Evolutionary conservation across 768 basidiomycete species (phyloP).

Genomic region (Suillus fuscotomentosus): DNA sequence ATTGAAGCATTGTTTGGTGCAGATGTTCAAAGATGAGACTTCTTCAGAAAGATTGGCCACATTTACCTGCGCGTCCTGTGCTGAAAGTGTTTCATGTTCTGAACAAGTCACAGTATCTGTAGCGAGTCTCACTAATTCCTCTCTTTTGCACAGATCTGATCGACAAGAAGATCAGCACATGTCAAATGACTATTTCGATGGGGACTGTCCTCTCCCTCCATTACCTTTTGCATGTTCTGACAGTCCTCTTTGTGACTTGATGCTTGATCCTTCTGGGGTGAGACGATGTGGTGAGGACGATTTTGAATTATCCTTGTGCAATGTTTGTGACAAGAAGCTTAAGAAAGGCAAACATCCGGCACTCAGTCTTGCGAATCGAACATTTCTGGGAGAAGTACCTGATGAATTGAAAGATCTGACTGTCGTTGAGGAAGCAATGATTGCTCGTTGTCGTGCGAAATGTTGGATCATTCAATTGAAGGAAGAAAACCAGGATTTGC

Average conservation of each 20-base stretch:
- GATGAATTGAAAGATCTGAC: conserved; percentile 29
- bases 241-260: neutral
- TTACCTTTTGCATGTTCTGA: neutral
- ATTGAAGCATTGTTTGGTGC: neutral
- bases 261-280: neutral
- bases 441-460: conserved; percentile 35
- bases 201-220: neutral
- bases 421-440: conserved; percentile 40
- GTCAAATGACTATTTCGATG: neutral
- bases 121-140: neutral
- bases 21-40: neutral
- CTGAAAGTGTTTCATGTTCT: neutral
- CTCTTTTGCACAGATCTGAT: neutral
- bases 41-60: neutral
- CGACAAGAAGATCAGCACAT: neutral
- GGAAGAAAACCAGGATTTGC: conserved; percentile 13
- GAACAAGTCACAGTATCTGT: neutral
- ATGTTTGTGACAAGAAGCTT: neutral
- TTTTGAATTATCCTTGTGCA: neutral
- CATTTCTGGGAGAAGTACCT: conserved; percentile 16
- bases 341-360: neutral
- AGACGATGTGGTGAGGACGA: neutral
- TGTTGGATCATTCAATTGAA: conserved; percentile 37
- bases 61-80: neutral
- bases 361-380: conserved; percentile 20